phyloP scores from a whole-genome alignment of 176 grass and related monocot genomes.

The Metroxylon sagu region DNA sequence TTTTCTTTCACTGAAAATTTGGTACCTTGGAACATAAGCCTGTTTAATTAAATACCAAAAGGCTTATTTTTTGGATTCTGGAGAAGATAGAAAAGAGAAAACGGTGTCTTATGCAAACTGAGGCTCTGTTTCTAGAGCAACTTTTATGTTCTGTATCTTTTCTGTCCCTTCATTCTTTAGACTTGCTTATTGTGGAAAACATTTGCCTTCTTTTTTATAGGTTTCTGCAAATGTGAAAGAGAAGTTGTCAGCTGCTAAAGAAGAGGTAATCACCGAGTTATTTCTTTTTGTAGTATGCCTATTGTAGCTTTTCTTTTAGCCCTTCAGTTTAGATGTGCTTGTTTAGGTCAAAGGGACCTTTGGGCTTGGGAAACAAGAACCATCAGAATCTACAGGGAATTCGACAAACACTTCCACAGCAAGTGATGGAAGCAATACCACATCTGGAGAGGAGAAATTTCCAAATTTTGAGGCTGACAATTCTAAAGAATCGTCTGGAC shows the following conservation, averaged over 20 bases:
- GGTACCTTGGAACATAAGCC: too few species aligned
- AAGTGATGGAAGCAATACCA: conserved; percentile 25
- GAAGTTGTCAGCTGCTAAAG: conserved; percentile 51
- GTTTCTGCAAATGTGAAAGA: conserved; percentile 59
- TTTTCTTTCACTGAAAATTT: too few species aligned
- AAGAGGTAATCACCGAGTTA: conserved; percentile 30
- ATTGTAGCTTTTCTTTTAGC: background rate
- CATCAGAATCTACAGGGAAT: conserved; percentile 11
- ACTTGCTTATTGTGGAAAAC: too few species aligned
- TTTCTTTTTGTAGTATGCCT: too few species aligned
- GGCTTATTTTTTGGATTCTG: too few species aligned
- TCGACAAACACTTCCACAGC: conserved; percentile 22
- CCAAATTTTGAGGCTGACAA: conserved; percentile 19
- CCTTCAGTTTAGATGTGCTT: background rate
- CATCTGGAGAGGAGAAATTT: conserved; percentile 24
- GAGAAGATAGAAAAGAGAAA: too few species aligned
- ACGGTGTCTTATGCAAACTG: too few species aligned
- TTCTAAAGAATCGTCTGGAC: conserved; percentile 16
- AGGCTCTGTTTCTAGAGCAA: too few species aligned
- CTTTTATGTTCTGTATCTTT: too few species aligned
- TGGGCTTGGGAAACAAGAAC: conserved; percentile 51
- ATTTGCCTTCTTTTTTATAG: conserved; percentile 8
- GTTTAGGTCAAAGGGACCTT: conserved; percentile 59
- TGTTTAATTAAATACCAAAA: too few species aligned
- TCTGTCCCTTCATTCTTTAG: too few species aligned